Conservation (phyloP, 345 rosid species). For the Acer yangbiense region DNA sequence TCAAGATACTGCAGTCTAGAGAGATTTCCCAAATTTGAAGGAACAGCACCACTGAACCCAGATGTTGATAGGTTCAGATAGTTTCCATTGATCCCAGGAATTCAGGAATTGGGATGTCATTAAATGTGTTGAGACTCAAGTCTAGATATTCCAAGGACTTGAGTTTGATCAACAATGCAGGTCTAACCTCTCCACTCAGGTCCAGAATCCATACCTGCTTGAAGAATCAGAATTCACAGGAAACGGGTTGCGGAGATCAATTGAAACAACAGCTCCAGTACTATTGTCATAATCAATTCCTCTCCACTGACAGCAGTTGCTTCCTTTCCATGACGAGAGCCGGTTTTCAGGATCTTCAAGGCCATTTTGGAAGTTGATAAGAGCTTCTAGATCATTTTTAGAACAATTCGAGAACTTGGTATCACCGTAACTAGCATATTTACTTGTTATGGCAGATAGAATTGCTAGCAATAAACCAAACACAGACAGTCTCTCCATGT, state of each 20-base stretch:
- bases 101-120: constrained; percentile 35
- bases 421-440: constrained; percentile 24
- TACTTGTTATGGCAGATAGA: constrained; percentile 18
- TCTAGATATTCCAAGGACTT: constrained; percentile 37
- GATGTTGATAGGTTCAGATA: constrained; percentile 43
- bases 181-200: constrained; percentile 44
- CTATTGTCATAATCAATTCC: constrained; percentile 35
- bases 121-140: constrained; percentile 40
- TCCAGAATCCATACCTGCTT: constrained; percentile 28
- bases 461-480: constrained; percentile 15
- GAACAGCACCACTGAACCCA: constrained; percentile 36
- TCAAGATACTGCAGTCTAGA: constrained; percentile 43
- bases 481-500: constrained; percentile 20
- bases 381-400: constrained; percentile 20
- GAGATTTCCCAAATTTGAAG: constrained; percentile 37
- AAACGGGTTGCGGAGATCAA: constrained; percentile 12
- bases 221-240: constrained; percentile 20
- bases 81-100: constrained; percentile 37
- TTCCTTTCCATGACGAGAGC: constrained; percentile 18
- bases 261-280: constrained; percentile 23
- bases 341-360: no score
- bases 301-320: constrained; percentile 39
- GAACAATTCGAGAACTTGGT: constrained; percentile 26
- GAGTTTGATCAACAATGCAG: constrained; percentile 38
- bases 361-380: no score